Percentiles rank a stretch among this genome's conserved stretches.
Evolutionary conservation across 495 filamentous ascomycete species (phyloP).

Genomic region (Coniosporium apollinis): DNA sequence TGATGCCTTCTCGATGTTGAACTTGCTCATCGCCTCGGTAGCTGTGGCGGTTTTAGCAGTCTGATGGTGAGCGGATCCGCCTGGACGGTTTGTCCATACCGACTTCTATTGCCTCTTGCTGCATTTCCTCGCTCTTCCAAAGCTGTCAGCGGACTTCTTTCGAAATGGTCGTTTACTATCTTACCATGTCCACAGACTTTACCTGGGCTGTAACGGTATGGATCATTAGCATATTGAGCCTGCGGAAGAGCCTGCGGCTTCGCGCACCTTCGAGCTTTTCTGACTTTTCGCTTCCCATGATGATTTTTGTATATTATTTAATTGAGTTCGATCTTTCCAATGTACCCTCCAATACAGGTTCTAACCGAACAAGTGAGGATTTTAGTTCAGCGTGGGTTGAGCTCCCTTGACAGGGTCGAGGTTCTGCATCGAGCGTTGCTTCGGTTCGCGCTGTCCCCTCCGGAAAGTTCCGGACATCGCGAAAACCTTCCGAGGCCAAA

Average conservation of each 20-base stretch:
- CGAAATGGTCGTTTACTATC: not conserved
- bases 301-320: too few species aligned
- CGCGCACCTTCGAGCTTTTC: constrained; percentile 55
- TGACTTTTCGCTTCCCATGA: constrained; percentile 41
- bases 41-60: constrained; percentile 36
- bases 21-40: constrained; percentile 84
- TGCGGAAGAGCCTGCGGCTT: not conserved
- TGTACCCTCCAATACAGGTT: too few species aligned
- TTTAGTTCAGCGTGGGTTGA: too few species aligned
- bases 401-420: too few species aligned
- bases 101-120: constrained; percentile 81
- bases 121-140: constrained; percentile 82
- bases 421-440: too few species aligned
- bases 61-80: too few species aligned
- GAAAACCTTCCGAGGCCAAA: too few species aligned
- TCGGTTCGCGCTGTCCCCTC: too few species aligned
- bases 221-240: constrained; percentile 17
- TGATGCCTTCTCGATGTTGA: constrained; percentile 77
- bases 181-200: constrained; percentile 96
- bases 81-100: constrained; percentile 61
- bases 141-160: not conserved
- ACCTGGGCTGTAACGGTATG: constrained; percentile 54
- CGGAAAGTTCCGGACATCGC: too few species aligned
- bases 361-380: too few species aligned
- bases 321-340: too few species aligned